A percentile compares a stretch with the other conserved stretches of the same genome.
Evolutionary conservation across 805 yeast species (phyloP).

Genomic region (Candida verbasci): DNA sequence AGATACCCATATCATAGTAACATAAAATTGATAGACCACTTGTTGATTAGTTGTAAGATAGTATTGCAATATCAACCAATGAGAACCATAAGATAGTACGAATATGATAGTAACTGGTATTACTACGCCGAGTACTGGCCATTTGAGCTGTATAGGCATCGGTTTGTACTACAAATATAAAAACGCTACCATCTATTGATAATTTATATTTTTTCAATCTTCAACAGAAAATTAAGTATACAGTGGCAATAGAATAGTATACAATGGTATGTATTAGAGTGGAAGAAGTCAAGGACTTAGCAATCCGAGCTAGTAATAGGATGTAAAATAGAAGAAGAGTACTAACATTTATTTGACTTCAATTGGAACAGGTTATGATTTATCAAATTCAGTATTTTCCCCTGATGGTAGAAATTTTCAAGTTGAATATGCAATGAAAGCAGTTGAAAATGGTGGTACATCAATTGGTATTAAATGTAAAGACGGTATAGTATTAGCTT

Average conservation of each 20-base stretch:
- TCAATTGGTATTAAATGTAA: conserved; percentile 87
- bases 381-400: conserved; percentile 91
- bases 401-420: conserved; percentile 93
- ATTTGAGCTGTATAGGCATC: conserved; percentile 38
- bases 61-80: conserved; percentile 48
- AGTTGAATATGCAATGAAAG: conserved; percentile 96
- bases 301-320: no score
- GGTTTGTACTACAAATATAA: no score
- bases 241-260: conserved; percentile 4
- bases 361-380: conserved; percentile 98
- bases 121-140: conserved; percentile 49
- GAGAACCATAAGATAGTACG: conserved; percentile 59
- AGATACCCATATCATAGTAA: conserved; percentile 66
- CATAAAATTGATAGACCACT: conserved; percentile 41
- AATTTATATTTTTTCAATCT: no score
- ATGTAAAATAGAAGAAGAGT: not conserved
- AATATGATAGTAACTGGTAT: conserved; percentile 64
- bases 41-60: conserved; percentile 38
- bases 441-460: conserved; percentile 96
- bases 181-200: no score
- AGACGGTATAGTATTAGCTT: conserved; percentile 96
- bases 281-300: no score
- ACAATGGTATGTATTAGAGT: conserved; percentile 11
- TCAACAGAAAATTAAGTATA: not conserved
- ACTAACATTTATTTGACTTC: conserved; percentile 53